A percentile compares a stretch with the other conserved stretches of the same genome.
phyloP scores from a whole-genome alignment of 441 rosid species.

The Francoa sonchifolia region DNA sequence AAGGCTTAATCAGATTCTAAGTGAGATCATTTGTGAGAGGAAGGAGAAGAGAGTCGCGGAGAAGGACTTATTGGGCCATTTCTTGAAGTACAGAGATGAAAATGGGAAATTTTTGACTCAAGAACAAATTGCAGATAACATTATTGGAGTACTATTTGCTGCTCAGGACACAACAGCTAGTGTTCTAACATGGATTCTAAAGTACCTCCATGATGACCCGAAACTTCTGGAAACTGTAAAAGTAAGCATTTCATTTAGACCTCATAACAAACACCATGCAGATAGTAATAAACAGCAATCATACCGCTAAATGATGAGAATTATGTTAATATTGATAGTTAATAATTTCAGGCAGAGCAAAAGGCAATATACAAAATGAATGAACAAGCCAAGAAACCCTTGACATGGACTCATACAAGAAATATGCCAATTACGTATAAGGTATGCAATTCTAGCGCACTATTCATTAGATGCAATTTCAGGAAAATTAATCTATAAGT shows the following conservation, averaged over 20 bases:
- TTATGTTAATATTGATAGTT: not conserved
- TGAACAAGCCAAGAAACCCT: slow-evolving; percentile 29
- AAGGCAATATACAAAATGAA: slow-evolving; percentile 35
- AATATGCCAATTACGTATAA: slow-evolving; percentile 63
- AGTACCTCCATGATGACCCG: slow-evolving; percentile 55
- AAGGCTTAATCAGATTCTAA: slow-evolving; percentile 35
- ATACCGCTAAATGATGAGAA: not conserved
- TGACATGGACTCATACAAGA: slow-evolving; percentile 77
- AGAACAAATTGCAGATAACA: slow-evolving; percentile 62
- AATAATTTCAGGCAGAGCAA: slow-evolving; percentile 56
- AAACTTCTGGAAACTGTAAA: slow-evolving; percentile 60
- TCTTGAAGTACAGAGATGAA: slow-evolving; percentile 38
- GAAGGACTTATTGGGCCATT: slow-evolving; percentile 43
- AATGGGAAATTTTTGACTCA: slow-evolving; percentile 31
- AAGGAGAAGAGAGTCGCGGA: slow-evolving; percentile 45
- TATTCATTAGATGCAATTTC: no score
- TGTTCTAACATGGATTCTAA: slow-evolving; percentile 76
- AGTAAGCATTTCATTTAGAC: slow-evolving; percentile 23
- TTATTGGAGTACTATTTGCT: slow-evolving; percentile 93
- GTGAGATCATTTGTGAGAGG: slow-evolving; percentile 49
- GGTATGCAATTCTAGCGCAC: slow-evolving; percentile 25
- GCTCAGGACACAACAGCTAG: slow-evolving; percentile 96
- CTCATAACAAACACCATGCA: not conserved
- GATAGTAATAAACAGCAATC: not conserved
- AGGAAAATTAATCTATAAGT: no score